Percentiles rank a stretch among this genome's conserved stretches.
Evolutionary conservation across 345 rosid genomes (phyloP).

Genomic region (Carallia pectinifolia): DNA sequence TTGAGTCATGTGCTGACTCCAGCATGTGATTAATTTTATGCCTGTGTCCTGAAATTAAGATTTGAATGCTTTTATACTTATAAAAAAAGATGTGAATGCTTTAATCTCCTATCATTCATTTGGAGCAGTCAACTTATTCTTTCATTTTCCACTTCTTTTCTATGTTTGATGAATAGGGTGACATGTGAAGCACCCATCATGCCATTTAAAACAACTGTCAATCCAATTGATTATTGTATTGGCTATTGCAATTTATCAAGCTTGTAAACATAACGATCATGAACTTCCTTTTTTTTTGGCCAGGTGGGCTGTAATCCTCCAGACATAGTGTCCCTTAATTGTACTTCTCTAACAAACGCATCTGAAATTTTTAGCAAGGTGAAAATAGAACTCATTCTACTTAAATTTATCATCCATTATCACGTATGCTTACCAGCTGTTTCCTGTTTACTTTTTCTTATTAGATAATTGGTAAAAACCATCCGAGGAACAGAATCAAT

Average conservation of each 20-base stretch:
- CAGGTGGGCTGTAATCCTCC: constrained; percentile 58
- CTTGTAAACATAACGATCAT: too few relatives aligned
- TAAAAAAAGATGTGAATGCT: background rate
- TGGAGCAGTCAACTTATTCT: background rate
- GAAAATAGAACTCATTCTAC: background rate
- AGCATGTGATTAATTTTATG: background rate
- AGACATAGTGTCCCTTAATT: constrained; percentile 58
- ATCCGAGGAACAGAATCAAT: constrained; percentile 34
- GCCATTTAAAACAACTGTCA: background rate
- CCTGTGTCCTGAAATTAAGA: background rate
- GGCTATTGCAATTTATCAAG: too few relatives aligned
- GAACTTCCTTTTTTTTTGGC: background rate
- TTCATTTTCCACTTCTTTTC: background rate
- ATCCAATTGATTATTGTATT: background rate
- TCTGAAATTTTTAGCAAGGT: constrained; percentile 85
- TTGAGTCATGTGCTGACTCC: background rate
- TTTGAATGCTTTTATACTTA: background rate
- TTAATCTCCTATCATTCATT: background rate
- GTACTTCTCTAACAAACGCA: constrained; percentile 64
- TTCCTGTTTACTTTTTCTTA: constrained; percentile 11
- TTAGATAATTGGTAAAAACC: constrained; percentile 52
- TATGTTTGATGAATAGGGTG: background rate
- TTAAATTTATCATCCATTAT: background rate
- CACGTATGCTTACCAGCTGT: constrained; percentile 19
- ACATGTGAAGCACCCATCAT: background rate